phyloP scores from a whole-genome alignment of 768 basidiomycete genomes.

The Termitomyces sp. region DNA sequence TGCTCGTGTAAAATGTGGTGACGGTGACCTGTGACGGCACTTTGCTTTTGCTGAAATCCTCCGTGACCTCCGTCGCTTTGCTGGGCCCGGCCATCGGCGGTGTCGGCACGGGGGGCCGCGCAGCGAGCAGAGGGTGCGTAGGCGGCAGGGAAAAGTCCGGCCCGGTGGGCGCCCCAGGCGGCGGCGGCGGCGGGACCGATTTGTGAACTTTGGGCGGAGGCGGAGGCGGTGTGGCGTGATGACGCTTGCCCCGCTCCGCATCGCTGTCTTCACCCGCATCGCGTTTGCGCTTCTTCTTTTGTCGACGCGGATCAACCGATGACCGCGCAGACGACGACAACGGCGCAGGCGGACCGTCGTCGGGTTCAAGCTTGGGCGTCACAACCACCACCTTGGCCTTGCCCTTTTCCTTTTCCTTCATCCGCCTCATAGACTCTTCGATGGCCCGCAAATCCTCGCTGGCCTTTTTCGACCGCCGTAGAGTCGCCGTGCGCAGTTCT shows the following conservation, averaged over 20 bases:
- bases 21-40: conserved; percentile 65
- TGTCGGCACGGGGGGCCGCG: conserved; percentile 57
- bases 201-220: conserved; percentile 50
- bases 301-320: conserved; percentile 56
- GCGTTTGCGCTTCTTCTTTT: conserved; percentile 84
- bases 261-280: conserved; percentile 73
- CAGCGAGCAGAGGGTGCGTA: conserved; percentile 44
- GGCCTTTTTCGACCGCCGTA: conserved; percentile 69
- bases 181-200: conserved; percentile 35
- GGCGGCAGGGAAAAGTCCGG: conserved; percentile 62
- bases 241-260: conserved; percentile 44
- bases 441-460: conserved; percentile 69
- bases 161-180: conserved; percentile 25
- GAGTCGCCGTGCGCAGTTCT: conserved; percentile 42
- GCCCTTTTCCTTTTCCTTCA: conserved; percentile 73
- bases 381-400: conserved; percentile 54
- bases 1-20: conserved; percentile 78
- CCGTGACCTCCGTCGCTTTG: conserved; percentile 73
- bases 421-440: conserved; percentile 68
- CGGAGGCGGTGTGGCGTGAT: conserved; percentile 18
- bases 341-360: conserved; percentile 41
- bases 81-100: conserved; percentile 77
- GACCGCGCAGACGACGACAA: conserved; percentile 45
- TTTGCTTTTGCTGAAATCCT: conserved; percentile 87
- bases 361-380: conserved; percentile 46